Evolutionary conservation across 352 stramenopile species (phyloP), one percentile per base, ranked within the genome.

Genomic region (Phytophthora pseudosyringae): DNA sequence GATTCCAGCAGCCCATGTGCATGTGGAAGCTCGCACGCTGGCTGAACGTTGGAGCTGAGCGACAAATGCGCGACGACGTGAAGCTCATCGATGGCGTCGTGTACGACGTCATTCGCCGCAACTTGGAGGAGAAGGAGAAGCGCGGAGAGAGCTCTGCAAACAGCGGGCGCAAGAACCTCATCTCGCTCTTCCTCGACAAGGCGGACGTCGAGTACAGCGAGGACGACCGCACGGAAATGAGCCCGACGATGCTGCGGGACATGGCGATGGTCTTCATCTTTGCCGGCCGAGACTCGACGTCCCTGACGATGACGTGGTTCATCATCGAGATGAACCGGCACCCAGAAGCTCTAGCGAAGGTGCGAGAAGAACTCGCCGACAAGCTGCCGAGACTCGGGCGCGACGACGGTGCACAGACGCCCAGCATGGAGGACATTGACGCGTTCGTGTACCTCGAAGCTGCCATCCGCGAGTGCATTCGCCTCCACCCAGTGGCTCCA

Each of bases 241-340:
- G 66, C 13, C 57, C 76, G 18, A 71, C 15, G 29, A 69, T 73
- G 36, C 72, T 95, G 35, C 76, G 78, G 8, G 80, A 94, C 41
- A 84, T 93, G 62, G 68, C 85, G 16, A 71, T 97, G 38, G 90
- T 78, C 59, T 94, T 96, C 44, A 67, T 96, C 32, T 72, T 89
- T n/a, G 88, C 87, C 39, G 87, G 87, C 1, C 64, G 83, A 0
- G 88, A 92, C 55, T 93, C 89, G 8, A 96, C 88, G 0, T 77
- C 87, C 1, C 73, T 87, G 48, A 87, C 71, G 8, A 72, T 97
- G 44, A 64, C 71, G 4, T 97, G 89, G 88, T 81, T 90, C 35
- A 48, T 96, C 25, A 77, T 93, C 38, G 83, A 93, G 68, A 67
- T 97, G 47, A 86, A 80, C 31, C 73, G 75, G 4, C 71, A 96